These are phyloP conservation scores for Penicillium griseofulvum DNA, from an alignment of 2,329 filamentous ascomycete species.

Conservation along the genomic window DNA sequence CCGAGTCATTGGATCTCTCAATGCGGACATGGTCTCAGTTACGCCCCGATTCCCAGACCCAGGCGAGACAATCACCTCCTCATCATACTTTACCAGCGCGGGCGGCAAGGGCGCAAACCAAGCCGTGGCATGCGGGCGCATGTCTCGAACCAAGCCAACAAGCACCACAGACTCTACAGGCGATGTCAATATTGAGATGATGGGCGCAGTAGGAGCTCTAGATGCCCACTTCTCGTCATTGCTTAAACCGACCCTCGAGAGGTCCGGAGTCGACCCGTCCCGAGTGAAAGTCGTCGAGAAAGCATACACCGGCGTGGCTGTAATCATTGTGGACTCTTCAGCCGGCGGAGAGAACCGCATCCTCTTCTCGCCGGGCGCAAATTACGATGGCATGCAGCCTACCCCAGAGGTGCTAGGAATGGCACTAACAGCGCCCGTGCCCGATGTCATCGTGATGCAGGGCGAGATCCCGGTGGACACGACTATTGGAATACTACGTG, in stretches of 20 bases:
- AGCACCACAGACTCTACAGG: conserved; percentile 18
- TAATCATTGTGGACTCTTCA: conserved; percentile 72
- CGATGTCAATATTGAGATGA: conserved; percentile 61
- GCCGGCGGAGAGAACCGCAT: conserved; percentile 72
- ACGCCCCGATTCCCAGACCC: conserved; percentile 78
- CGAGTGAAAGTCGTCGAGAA: conserved; percentile 50
- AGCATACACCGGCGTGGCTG: conserved; percentile 65
- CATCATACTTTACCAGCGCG: conserved; percentile 72
- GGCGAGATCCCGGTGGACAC: conserved; percentile 71
- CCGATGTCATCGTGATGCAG: conserved; percentile 70
- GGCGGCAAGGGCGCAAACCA: conserved; percentile 97
- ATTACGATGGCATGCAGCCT: conserved; percentile 50
- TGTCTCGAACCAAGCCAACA: conserved; percentile 59
- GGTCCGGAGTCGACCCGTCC: conserved; percentile 61
- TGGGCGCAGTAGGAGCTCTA: conserved; percentile 65
- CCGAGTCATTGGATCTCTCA: conserved; percentile 86
- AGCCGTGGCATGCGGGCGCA: conserved; percentile 80
- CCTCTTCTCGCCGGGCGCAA: conserved; percentile 69
- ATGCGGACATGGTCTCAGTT: conserved; percentile 87
- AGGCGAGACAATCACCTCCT: conserved; percentile 83
- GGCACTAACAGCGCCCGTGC: conserved; percentile 42
- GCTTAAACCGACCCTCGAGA: conserved; percentile 58
- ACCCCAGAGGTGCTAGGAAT: conserved; percentile 39
- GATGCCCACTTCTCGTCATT: conserved; percentile 63
- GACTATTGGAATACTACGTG: conserved; percentile 59